phyloP scores from a whole-genome alignment of 2,329 filamentous ascomycete genomes.

The Sporothrix sp. region DNA sequence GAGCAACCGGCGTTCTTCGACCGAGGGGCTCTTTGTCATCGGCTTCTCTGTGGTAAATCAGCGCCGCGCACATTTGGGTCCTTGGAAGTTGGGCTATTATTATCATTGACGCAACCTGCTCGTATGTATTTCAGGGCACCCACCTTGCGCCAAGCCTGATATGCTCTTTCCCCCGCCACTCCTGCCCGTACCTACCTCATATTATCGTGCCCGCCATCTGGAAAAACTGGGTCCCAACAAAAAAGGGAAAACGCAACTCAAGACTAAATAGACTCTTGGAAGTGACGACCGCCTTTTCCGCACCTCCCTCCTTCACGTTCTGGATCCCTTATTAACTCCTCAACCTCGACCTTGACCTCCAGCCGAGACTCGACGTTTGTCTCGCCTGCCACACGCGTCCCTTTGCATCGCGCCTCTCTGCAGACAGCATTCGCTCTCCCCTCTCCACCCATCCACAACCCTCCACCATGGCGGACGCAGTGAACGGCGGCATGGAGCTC shows the following conservation, averaged over 20 bases:
- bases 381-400: background rate
- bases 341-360: background rate
- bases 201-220: background rate
- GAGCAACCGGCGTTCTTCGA: background rate
- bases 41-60: too few species aligned
- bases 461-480: slow-evolving; percentile 10
- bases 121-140: too few species aligned
- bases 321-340: too few species aligned
- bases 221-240: slow-evolving; percentile 6
- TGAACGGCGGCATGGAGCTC: slow-evolving; percentile 39
- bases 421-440: background rate
- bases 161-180: background rate
- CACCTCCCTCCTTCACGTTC: background rate
- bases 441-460: background rate
- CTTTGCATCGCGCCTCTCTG: background rate
- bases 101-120: background rate
- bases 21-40: slow-evolving; percentile 1
- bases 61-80: too few species aligned
- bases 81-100: too few species aligned
- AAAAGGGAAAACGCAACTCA: slow-evolving; percentile 5
- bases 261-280: slow-evolving; percentile 1
- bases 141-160: too few species aligned
- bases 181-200: background rate
- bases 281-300: slow-evolving; percentile 4
- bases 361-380: too few species aligned